phyloP scores from a whole-genome alignment of 2,329 filamentous ascomycete genomes.

The Microdochium paspali region DNA sequence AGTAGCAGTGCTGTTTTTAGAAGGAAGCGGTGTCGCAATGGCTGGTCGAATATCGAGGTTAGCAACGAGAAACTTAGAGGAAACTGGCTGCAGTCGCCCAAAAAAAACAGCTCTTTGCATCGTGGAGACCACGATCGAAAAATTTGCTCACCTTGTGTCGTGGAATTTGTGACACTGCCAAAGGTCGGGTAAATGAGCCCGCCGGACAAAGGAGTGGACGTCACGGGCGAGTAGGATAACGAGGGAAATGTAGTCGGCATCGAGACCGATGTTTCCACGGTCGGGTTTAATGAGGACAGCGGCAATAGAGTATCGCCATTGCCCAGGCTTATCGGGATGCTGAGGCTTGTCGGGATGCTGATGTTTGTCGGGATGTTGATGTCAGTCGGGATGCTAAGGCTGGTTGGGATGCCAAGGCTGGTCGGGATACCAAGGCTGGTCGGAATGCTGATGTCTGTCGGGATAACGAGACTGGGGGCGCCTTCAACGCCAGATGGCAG shows the following conservation, averaged over 20 bases:
- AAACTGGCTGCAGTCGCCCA: neutral
- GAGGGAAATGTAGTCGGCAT: conserved; percentile 21
- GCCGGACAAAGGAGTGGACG: conserved; percentile 19
- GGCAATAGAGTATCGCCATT: conserved; percentile 9
- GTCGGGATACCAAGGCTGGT: neutral
- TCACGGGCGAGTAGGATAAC: conserved; percentile 19
- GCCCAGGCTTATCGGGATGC: conserved; percentile 7
- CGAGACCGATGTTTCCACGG: conserved; percentile 18
- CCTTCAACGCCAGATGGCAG: neutral
- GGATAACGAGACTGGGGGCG: neutral
- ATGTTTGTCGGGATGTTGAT: too few species aligned
- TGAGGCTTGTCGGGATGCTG: too few species aligned
- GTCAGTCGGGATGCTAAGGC: conserved; percentile 1
- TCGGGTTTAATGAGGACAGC: conserved; percentile 14
- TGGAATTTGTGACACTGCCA: conserved; percentile 15
- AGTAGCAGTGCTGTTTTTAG: neutral
- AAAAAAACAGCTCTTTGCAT: too few species aligned
- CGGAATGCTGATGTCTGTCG: conserved; percentile 8
- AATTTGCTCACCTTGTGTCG: conserved; percentile 10
- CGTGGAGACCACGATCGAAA: neutral
- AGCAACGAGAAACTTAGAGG: neutral
- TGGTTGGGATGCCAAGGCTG: conserved; percentile 8
- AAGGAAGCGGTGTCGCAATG: neutral
- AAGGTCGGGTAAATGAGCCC: conserved; percentile 16
- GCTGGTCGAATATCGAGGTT: neutral